A percentile compares a stretch with the other conserved stretches of the same genome.
Evolutionary conservation across 1,284 basidiomycete species (phyloP).

Genomic region (Cutaneotrichosporon sp.): DNA sequence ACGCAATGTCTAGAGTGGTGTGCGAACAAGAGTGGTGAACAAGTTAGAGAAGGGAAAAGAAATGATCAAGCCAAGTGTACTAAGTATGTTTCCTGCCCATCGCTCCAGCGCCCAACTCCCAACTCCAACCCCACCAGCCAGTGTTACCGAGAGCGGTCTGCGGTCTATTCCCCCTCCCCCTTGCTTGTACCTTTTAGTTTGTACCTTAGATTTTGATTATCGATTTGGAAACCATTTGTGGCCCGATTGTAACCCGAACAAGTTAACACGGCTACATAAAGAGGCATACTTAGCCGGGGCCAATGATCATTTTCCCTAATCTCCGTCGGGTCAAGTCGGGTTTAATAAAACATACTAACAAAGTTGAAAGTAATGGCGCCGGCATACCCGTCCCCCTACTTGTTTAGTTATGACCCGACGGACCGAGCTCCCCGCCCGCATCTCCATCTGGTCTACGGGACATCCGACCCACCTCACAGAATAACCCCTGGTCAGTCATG

Average conservation of each 20-base stretch:
- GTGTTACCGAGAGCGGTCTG: too few relatives aligned
- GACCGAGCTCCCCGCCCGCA: not conserved
- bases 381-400: not conserved
- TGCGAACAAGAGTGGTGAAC: conserved; percentile 11
- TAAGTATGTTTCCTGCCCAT: not conserved
- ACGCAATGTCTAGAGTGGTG: conserved; percentile 10
- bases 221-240: too few relatives aligned
- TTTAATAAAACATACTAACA: not conserved
- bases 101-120: too few relatives aligned
- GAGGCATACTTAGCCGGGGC: conserved; percentile 10
- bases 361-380: not conserved
- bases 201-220: too few relatives aligned
- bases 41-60: conserved; percentile 4
- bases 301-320: conserved; percentile 18
- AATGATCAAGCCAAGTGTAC: not conserved
- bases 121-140: too few relatives aligned
- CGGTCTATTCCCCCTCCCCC: too few relatives aligned
- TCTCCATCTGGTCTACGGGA: not conserved
- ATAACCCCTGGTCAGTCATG: too few relatives aligned
- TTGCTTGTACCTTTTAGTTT: too few relatives aligned
- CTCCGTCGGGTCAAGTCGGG: conserved; percentile 26
- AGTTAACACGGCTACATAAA: not conserved
- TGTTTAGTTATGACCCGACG: too few relatives aligned
- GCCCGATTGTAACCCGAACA: not conserved
- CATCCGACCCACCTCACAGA: too few relatives aligned